Conservation (phyloP, 1,284 basidiomycete genomes). For the Sporisorium scitamineum region DNA sequence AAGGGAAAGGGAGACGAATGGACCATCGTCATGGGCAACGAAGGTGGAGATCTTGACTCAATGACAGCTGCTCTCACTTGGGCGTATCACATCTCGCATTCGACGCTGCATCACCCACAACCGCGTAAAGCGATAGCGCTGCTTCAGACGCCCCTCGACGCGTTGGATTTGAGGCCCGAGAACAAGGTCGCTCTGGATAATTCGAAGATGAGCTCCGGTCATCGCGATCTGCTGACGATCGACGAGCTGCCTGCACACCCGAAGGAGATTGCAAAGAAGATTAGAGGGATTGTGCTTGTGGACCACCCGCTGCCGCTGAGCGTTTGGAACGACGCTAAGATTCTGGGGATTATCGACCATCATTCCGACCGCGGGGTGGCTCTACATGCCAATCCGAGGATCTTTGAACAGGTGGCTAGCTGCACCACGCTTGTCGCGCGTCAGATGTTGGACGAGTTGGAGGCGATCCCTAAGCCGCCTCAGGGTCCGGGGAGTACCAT, state of each 20-base stretch:
- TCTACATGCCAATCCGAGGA: constrained; percentile 58
- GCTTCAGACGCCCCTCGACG: constrained; percentile 63
- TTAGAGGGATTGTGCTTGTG: constrained; percentile 68
- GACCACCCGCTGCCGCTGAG: constrained; percentile 68
- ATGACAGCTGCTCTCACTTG: constrained; percentile 64
- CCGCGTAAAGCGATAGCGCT: constrained; percentile 57
- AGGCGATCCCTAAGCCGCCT: constrained; percentile 37
- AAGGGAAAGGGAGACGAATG: constrained; percentile 63
- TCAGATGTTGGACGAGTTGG: constrained; percentile 62
- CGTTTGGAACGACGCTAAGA: constrained; percentile 57
- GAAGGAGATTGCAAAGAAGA: constrained; percentile 54
- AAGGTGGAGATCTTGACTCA: constrained; percentile 68
- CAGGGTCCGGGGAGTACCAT: constrained; percentile 54
- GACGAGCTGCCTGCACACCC: constrained; percentile 69
- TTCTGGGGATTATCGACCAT: constrained; percentile 68
- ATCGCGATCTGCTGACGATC: constrained; percentile 69
- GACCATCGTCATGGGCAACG: constrained; percentile 70
- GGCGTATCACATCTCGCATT: constrained; percentile 64
- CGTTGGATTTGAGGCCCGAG: constrained; percentile 69
- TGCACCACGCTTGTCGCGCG: constrained; percentile 67
- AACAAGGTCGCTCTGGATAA: constrained; percentile 68
- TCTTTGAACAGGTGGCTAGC: constrained; percentile 61
- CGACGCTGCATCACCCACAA: constrained; percentile 33
- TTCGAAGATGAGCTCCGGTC: constrained; percentile 65
- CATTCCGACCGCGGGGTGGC: constrained; percentile 67